Conservation (phyloP, 2,329 filamentous ascomycete species). For the Elsinoe necatrix region DNA sequence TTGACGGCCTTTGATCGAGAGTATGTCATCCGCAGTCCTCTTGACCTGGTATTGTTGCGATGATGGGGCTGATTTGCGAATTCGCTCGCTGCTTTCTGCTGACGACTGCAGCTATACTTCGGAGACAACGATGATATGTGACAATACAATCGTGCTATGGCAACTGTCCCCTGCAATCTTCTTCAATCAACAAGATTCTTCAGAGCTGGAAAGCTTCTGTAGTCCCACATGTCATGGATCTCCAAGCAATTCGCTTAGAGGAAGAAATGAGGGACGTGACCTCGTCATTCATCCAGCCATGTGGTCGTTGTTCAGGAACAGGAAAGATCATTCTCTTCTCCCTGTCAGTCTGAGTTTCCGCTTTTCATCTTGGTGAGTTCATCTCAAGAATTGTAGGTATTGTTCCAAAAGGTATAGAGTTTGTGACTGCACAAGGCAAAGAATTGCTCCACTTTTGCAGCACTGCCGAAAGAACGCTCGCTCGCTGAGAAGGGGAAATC, state of each 20-base stretch:
- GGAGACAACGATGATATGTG: not conserved
- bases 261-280: not conserved
- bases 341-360: not conserved
- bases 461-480: slow-evolving; percentile 2
- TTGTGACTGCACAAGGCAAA: not conserved
- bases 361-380: not conserved
- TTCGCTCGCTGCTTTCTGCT: not conserved
- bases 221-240: not conserved
- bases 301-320: slow-evolving; percentile 7
- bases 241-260: not conserved
- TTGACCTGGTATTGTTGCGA: not conserved
- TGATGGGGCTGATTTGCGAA: not conserved
- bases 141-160: not conserved
- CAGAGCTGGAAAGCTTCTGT: not conserved
- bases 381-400: slow-evolving; percentile 1
- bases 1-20: not conserved
- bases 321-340: not conserved
- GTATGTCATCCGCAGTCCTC: not conserved
- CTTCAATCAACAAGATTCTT: not conserved
- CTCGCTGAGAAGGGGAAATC: slow-evolving; percentile 5
- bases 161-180: not conserved
- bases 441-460: not conserved
- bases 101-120: slow-evolving; percentile 2
- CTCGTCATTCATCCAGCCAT: slow-evolving; percentile 4
- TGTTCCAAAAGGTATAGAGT: not conserved